Evolutionary conservation across 306 rosid species (phyloP).

Genomic region (Rubus parviflorus): DNA sequence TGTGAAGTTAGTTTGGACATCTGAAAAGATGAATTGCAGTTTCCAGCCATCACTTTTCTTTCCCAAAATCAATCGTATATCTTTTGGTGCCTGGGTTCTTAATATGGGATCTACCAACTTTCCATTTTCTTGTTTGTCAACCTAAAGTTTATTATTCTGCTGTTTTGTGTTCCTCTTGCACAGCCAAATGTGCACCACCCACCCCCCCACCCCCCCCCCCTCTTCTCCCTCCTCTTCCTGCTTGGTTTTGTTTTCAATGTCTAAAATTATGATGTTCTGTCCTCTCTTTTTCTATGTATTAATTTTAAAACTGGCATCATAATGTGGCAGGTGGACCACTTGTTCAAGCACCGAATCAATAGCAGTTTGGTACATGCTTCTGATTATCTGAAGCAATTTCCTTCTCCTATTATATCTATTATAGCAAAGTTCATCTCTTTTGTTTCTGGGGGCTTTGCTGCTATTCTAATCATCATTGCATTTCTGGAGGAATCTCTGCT

Average conservation of each 20-base stretch:
- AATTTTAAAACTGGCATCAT: constrained; percentile 13
- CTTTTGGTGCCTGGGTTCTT: not conserved
- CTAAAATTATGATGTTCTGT: not conserved
- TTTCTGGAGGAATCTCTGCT: constrained; percentile 91
- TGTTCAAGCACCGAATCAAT: constrained; percentile 87
- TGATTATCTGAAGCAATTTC: constrained; percentile 81
- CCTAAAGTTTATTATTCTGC: not conserved
- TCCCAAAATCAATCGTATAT: not conserved
- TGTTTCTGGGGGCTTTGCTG: constrained; percentile 95
- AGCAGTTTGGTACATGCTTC: constrained; percentile 83
- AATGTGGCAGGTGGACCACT: constrained; percentile 78
- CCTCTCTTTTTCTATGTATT: constrained; percentile 18
- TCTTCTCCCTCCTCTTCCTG: not conserved
- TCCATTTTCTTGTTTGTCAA: not conserved
- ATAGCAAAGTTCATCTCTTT: constrained; percentile 87
- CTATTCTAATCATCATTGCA: constrained; percentile 80
- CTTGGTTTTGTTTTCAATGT: not conserved
- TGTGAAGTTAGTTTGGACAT: not conserved
- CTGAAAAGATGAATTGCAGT: not conserved
- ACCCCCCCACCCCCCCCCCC: not conserved
- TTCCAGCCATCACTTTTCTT: not conserved
- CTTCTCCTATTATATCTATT: constrained; percentile 81
- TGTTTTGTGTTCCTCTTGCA: not conserved
- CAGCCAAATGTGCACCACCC: too few species aligned
- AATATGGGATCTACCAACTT: not conserved